Conservation (phyloP, 805 yeast genomes). For the Myxozyma sirexii region DNA sequence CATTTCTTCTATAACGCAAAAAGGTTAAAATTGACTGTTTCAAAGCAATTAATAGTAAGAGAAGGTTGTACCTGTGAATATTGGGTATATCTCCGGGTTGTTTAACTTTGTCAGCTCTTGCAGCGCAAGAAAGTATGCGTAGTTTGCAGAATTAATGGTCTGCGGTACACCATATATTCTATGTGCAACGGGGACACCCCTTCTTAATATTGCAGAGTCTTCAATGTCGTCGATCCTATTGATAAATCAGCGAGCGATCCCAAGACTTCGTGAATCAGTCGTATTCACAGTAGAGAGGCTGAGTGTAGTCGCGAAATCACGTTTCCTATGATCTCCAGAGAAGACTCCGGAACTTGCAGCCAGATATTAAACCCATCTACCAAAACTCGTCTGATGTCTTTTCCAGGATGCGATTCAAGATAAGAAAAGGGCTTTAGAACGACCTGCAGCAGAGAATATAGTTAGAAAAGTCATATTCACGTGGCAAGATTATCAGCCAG, state of each 20-base stretch:
- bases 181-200: slow-evolving; percentile 84
- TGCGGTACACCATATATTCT: slow-evolving; percentile 72
- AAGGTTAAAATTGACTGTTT: background rate
- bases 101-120: slow-evolving; percentile 49
- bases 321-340: slow-evolving; percentile 48
- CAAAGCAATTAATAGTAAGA: too few species aligned
- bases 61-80: slow-evolving; percentile 24
- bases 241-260: background rate
- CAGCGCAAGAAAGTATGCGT: slow-evolving; percentile 76
- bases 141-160: slow-evolving; percentile 81
- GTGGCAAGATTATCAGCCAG: background rate
- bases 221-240: slow-evolving; percentile 79
- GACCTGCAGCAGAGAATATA: slow-evolving; percentile 25
- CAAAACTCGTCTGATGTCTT: slow-evolving; percentile 54
- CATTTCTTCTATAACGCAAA: slow-evolving; percentile 66
- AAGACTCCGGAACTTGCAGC: slow-evolving; percentile 48
- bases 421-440: slow-evolving; percentile 55
- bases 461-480: background rate
- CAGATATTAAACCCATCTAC: slow-evolving; percentile 59
- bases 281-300: slow-evolving; percentile 55
- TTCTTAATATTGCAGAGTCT: slow-evolving; percentile 67
- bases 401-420: slow-evolving; percentile 56
- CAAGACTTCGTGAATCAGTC: background rate
- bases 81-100: slow-evolving; percentile 31
- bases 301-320: slow-evolving; percentile 65